Percentiles rank a stretch among this genome's conserved stretches.
Evolutionary conservation across 1,139 yeast species (phyloP).

Genomic region (Geotrichum restrictum): DNA sequence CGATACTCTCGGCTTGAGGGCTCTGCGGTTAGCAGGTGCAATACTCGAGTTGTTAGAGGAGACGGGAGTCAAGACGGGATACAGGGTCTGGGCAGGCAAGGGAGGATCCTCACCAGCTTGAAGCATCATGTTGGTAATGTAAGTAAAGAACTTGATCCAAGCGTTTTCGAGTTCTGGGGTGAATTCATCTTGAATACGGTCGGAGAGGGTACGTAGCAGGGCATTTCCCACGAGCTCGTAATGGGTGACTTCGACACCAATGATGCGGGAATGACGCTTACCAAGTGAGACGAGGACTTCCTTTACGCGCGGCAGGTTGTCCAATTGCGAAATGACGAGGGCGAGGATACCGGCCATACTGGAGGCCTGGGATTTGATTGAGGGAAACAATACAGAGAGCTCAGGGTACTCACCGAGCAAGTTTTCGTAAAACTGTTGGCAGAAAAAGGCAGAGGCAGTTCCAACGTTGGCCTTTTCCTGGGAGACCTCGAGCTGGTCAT

Average conservation of each 20-base stretch:
- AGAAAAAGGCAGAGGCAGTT: conserved; percentile 34
- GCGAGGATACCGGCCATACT: conserved; percentile 77
- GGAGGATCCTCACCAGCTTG: conserved; percentile 64
- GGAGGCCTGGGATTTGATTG: conserved; percentile 68
- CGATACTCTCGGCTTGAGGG: conserved; percentile 20
- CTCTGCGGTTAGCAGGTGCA: conserved; percentile 22
- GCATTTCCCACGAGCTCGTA: conserved; percentile 81
- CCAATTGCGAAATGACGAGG: conserved; percentile 52
- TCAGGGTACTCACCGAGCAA: conserved; percentile 51
- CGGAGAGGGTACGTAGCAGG: conserved; percentile 66
- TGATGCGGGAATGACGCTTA: conserved; percentile 68
- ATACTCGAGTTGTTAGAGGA: conserved; percentile 18
- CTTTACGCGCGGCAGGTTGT: conserved; percentile 46
- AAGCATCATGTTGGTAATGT: conserved; percentile 59
- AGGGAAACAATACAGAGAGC: conserved; percentile 57
- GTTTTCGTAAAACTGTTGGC: conserved; percentile 59
- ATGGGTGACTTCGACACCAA: conserved; percentile 69
- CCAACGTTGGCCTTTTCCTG: conserved; percentile 31
- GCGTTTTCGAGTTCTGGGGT: conserved; percentile 53
- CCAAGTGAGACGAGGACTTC: conserved; percentile 63
- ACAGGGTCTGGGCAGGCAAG: conserved; percentile 27
- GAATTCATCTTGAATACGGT: conserved; percentile 53
- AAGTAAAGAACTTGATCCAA: conserved; percentile 59
- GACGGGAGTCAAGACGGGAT: conserved; percentile 23
- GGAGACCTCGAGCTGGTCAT: conserved; percentile 28